Base-by-base conservation (phyloP, 176 grass and related monocot genomes). In the Cocos nucifera region DNA sequence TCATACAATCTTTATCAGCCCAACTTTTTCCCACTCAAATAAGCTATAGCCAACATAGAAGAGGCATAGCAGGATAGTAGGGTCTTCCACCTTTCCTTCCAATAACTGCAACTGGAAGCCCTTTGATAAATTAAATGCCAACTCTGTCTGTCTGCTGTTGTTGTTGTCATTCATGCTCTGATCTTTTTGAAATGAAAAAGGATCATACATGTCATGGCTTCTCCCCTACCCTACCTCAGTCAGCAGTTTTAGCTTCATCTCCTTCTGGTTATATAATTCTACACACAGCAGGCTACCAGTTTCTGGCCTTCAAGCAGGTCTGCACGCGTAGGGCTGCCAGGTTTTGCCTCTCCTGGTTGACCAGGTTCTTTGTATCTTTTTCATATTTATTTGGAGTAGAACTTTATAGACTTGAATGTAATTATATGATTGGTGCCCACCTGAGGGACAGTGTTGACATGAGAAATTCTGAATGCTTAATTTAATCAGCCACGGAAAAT, bases 41-140 rank as follows among this genome's bases (percentile, higher is more conserved):
- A 67, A 67, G 51, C 51, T 55, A 56, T 55, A 26, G 24, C 51
- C 52, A 55, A 67, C 16, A 51, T 32, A 17, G 25, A 28, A 17
- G 14, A 21, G 25, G 51, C 50, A 52, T 53, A 15, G 12, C 20
- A 26, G 19, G 35, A 55, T 35, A 20, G 20, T 65, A 17, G 4
- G 49, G 15, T 23, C 19, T 65, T 54, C 51, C n/a, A 2, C 54
- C 65, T 10, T 55, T 35, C 12, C 30, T 20, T 19, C 65, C 10
- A 67, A 67, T 54, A 54, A 54, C 29, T 30, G 51, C 26, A 67
- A 51, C 7, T 39, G 6, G 16, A 17, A 4, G 16, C 22, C 22
- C 23, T 17, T 16, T 7, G 8, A 27, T 27, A 56, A 56, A 20
- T 56, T 17, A 29, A 17, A 59, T 28, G 57, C 57, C 57, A 30